Base-by-base conservation (phyloP, 2,329 filamentous ascomycete genomes). In the Cladophialophora psammophila region DNA sequence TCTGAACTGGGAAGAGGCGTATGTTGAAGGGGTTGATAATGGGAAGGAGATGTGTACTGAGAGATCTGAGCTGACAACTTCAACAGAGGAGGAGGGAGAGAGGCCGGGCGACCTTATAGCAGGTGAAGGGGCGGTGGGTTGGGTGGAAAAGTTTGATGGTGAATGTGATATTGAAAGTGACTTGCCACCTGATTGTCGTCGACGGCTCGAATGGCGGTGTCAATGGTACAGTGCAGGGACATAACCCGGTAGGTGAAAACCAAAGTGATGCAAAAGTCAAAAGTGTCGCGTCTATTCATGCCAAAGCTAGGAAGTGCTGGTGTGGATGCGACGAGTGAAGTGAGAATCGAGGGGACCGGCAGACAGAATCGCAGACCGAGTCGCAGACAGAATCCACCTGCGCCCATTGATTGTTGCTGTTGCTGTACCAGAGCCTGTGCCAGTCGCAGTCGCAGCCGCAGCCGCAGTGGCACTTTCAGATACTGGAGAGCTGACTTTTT, bases 161-260 rank as follows among this genome's bases (percentile, higher is more conserved):
- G 42, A 32, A 48, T 32, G 18, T 61, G 35, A 36, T 48, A 35
- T 40, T 26, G 56, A 32, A 26, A 10, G 40, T 45, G 61, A 45
- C 50, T 42, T n/a, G 36, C n/a, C 35, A 67, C 59, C 60, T 72
- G 72, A 50, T 73, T 72, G 68, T 73, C 71, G 67, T 71, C 68
- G 54, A 73, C 72, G n/a, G 71, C 69, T 56, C 60, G 42, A 59
- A 73, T 72, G 42, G 71, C 69, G 31, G 71, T 73, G 48, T 70
- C 70, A 56, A 67, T 71, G 63, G 71, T 71, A 38, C 59, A 55
- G 60, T 72, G 71, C 52, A 72, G 66, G 34, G 60, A 68, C 63
- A 68, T 71, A 54, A 72, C 57, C 64, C 64, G 53, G 68, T 73
- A 73, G 50, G 63, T 66, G 59, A 66, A 71, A 36, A n/a, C 55